Base-by-base conservation (phyloP, 2,329 filamentous ascomycete species). In the Trichoderma sp. region DNA sequence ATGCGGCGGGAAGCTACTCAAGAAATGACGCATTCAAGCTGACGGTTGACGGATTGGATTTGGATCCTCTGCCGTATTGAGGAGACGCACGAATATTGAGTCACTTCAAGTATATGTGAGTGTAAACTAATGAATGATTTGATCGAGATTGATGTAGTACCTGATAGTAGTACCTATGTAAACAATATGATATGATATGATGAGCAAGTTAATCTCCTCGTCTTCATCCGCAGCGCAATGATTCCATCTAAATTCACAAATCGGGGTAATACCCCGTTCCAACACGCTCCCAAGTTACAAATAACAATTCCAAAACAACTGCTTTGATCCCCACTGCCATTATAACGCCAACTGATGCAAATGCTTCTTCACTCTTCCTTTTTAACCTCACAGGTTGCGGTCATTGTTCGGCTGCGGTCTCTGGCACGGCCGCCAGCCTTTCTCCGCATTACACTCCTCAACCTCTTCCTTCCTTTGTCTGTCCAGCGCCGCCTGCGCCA, bases 1-100 rank as follows among this genome's bases (percentile, higher is more conserved):
- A 98, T 85, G 91, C 94, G 50, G 94, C 91, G 2, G 95, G 95
- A 0, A 95, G 93, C 81, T 98, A 97, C 83, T 95, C 94, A 3
- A 89, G 95, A 73, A 91, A 90, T 76, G 91, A 93, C 82, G 86
- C 89, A 4, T 92, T 93, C 83, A 89, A 88, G 80, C 86, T 92
- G 33, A 88, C 86, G 0, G 91, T 92, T 4, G 84, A 88, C 68
- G 91, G 91, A 0, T 80, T 92, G 77, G 87, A 91, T 79, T 77
- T 92, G 50, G 87, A 87, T 79, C 89, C 90, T 35, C 82, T 91
- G 75, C 89, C 90, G 0, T 91, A 91, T 71, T 85, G 77, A 81
- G 9, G 8, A 33, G 7, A 33, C 3, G 0, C 8, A 21, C 11
- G 6, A 14, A 41, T 27, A 14, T 12, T 11, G 4, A 12, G n/a